Conservation (phyloP, 2,329 filamentous ascomycete genomes). For the Diaporthe ampelina region DNA sequence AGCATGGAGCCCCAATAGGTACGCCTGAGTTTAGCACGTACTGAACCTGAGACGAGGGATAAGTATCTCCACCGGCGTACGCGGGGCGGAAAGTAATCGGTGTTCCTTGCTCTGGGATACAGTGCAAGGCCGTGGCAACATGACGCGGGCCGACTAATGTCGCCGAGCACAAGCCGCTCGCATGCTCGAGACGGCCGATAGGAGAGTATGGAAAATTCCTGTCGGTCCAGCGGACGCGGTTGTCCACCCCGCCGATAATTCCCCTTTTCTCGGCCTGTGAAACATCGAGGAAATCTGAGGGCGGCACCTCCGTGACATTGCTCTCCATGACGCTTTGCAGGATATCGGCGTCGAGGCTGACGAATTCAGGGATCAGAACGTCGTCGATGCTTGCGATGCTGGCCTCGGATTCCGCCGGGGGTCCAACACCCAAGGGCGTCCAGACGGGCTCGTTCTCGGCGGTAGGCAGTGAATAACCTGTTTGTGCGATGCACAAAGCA, state of each 20-base stretch:
- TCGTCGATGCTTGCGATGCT: background rate
- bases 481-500: background rate
- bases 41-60: background rate
- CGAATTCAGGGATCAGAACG: background rate
- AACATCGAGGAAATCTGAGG: background rate
- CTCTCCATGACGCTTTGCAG: background rate
- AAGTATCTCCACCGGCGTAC: constrained; percentile 3
- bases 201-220: constrained; percentile 12
- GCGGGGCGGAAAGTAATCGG: background rate
- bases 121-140: constrained; percentile 5
- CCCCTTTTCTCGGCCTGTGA: background rate
- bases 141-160: constrained; percentile 3
- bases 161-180: background rate
- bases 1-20: constrained; percentile 4
- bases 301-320: constrained; percentile 11
- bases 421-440: background rate
- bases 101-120: background rate
- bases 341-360: constrained; percentile 7
- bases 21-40: background rate
- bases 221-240: constrained; percentile 18
- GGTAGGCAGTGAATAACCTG: background rate
- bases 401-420: background rate
- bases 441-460: background rate
- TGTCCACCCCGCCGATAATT: background rate
- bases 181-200: background rate